Base-by-base conservation (phyloP, 2,329 filamentous ascomycete genomes). In the Diaporthe ampelina region DNA sequence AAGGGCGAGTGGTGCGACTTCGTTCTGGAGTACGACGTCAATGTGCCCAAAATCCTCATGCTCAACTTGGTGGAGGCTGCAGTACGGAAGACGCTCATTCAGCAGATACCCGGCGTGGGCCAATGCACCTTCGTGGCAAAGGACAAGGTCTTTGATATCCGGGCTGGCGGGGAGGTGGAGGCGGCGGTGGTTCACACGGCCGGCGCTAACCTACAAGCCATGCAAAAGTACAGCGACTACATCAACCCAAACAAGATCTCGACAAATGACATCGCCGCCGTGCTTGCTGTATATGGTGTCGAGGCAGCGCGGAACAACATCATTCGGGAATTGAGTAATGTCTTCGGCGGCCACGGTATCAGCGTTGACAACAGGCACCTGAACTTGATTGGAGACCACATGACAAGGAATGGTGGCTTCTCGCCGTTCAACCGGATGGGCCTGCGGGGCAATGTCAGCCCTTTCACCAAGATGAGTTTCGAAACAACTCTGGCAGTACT, bases 381-480 rank as follows among this genome's bases (percentile, higher is more conserved):
- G 78, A 98, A 97, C 84, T 89, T 99, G 78, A 98, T 99, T 79
- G 96, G 94, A 61, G 97, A 99, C 83, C 95, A 95, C 83, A 99
- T 99, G 97, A 99, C 97, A n/a, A 91, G 96, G 70, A 93, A 92
- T 75, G 97, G 97, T 77, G 92, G 91, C 1, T 99, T 97, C 85
- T 94, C 92, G 63, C 93, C 97, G 0, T 99, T 99, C 86, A 98
- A 94, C 84, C 93, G 97, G 65, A 97, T 94, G 81, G 97, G 96
- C 1, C 87, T 99, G 75, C 92, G 91, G 81, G 92, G 94, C 77
- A 95, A 94, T 80, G 93, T 96, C 37, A 95, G 93, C 78, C 95
- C 97, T 0, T 96, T 99, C 79, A 96, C 97, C 85, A 98, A 98
- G 89, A 98, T 98, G 96, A 97, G 94, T 83, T 99, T 98, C 85